Evolutionary conservation across 176 grass and related monocot genomes (phyloP).

Genomic region (Oryza nivara): DNA sequence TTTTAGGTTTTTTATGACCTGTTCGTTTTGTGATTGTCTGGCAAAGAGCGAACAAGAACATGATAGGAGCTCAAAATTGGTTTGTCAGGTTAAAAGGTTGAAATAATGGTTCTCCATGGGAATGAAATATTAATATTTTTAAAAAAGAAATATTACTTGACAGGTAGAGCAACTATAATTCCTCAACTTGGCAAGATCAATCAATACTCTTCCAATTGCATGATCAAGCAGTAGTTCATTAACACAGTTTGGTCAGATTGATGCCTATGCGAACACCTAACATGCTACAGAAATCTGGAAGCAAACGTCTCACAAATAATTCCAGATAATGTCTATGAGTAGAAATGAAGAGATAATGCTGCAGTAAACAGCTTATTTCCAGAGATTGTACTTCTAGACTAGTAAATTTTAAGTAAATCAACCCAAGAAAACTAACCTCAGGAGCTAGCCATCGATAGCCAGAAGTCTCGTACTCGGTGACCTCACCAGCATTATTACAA

Average conservation of each 20-base stretch:
- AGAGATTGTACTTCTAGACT: constrained; percentile 11
- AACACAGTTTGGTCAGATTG: not conserved
- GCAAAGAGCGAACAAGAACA: not conserved
- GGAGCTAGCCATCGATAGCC: constrained; percentile 97
- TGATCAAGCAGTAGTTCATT: not conserved
- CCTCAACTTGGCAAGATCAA: not conserved
- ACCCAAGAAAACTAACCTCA: constrained; percentile 68
- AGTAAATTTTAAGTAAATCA: constrained; percentile 11
- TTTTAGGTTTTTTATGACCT: not conserved
- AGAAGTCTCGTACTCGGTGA: constrained; percentile 92
- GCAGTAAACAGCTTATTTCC: constrained; percentile 23
- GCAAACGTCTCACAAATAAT: constrained; percentile 16
- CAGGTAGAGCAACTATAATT: not conserved
- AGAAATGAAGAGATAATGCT: constrained; percentile 29
- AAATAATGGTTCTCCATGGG: constrained; percentile 3
- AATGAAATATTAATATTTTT: too few relatives aligned
- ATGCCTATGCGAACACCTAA: not conserved
- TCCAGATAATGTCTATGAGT: not conserved
- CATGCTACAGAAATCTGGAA: not conserved
- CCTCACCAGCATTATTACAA: constrained; percentile 92
- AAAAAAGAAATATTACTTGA: not conserved
- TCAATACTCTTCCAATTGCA: not conserved
- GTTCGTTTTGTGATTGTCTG: not conserved
- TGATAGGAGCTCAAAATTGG: not conserved
- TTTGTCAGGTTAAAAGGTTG: not conserved